phyloP scores from a whole-genome alignment of 2,329 filamentous ascomycete genomes.

The Diaporthe ampelina region DNA sequence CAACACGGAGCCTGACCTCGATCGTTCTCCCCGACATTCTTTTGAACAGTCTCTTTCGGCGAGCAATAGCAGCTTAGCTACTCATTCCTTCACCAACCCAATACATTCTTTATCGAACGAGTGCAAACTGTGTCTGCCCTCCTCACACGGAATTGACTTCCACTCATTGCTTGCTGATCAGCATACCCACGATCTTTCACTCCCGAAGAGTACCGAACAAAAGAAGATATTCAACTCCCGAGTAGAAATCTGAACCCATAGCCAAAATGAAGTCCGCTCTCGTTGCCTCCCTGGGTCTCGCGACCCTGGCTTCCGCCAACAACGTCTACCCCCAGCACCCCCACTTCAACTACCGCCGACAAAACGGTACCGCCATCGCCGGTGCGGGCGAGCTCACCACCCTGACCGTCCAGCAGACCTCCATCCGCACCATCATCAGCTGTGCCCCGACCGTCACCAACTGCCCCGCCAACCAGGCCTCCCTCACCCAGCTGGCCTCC shows the following conservation, averaged over 20 bases:
- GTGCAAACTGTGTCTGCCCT: slow-evolving; percentile 50
- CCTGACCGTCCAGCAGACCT: slow-evolving; percentile 54
- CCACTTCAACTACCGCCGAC: slow-evolving; percentile 48
- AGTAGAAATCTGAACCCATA: slow-evolving; percentile 43
- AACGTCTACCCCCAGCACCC: slow-evolving; percentile 56
- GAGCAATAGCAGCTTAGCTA: slow-evolving; percentile 39
- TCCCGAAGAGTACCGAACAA: slow-evolving; percentile 42
- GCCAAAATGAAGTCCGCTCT: slow-evolving; percentile 63
- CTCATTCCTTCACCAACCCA: slow-evolving; percentile 45
- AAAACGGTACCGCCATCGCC: slow-evolving; percentile 44
- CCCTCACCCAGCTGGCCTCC: slow-evolving; percentile 48
- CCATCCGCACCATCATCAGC: slow-evolving; percentile 53
- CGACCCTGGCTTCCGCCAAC: slow-evolving; percentile 57
- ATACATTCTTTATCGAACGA: slow-evolving; percentile 47
- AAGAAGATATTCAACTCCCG: slow-evolving; percentile 38
- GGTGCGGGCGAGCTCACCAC: slow-evolving; percentile 50
- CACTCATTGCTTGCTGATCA: slow-evolving; percentile 46
- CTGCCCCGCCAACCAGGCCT: slow-evolving; percentile 54
- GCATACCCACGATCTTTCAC: slow-evolving; percentile 40
- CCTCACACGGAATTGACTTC: slow-evolving; percentile 50
- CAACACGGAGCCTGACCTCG: slow-evolving; percentile 40
- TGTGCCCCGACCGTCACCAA: slow-evolving; percentile 56
- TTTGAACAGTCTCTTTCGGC: slow-evolving; percentile 42
- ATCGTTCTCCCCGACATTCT: slow-evolving; percentile 42
- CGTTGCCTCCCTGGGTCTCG: slow-evolving; percentile 59